Evolutionary conservation across 2,329 filamentous ascomycete genomes (phyloP).

Genomic region (Trematosphaeria pertusa): DNA sequence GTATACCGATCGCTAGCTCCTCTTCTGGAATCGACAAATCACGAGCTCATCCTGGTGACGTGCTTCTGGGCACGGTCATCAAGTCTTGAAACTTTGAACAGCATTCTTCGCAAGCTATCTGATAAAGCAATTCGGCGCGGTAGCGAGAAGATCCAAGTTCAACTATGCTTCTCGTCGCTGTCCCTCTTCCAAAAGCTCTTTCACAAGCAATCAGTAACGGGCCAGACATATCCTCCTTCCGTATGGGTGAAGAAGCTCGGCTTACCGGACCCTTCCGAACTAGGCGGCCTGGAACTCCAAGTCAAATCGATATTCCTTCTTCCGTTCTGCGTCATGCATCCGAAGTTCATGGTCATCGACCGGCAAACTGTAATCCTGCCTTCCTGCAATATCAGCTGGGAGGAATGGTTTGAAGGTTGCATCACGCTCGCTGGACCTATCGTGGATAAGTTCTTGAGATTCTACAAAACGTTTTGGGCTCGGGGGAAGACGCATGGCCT

Average conservation of each 20-base stretch:
- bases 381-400: conserved; percentile 86
- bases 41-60: conserved; percentile 77
- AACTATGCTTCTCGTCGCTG: conserved; percentile 78
- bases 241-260: conserved; percentile 69
- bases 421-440: conserved; percentile 70
- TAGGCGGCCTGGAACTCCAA: conserved; percentile 68
- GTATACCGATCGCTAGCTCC: conserved; percentile 62
- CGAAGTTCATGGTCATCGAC: conserved; percentile 81
- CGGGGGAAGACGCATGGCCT: conserved; percentile 20
- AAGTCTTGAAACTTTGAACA: conserved; percentile 64
- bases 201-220: conserved; percentile 69
- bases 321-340: conserved; percentile 86
- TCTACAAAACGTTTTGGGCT: conserved; percentile 75
- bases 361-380: conserved; percentile 71
- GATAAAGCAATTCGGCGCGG: conserved; percentile 46
- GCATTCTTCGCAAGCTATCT: conserved; percentile 67
- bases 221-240: conserved; percentile 66
- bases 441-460: conserved; percentile 67
- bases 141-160: conserved; percentile 62
- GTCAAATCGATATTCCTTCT: conserved; percentile 81
- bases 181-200: conserved; percentile 77
- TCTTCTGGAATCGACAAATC: conserved; percentile 64
- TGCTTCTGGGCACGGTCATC: conserved; percentile 80
- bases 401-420: conserved; percentile 84
- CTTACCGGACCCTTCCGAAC: conserved; percentile 63